Evolutionary conservation across 1,284 basidiomycete genomes (phyloP).

Genomic region (Tilletia walkeri): DNA sequence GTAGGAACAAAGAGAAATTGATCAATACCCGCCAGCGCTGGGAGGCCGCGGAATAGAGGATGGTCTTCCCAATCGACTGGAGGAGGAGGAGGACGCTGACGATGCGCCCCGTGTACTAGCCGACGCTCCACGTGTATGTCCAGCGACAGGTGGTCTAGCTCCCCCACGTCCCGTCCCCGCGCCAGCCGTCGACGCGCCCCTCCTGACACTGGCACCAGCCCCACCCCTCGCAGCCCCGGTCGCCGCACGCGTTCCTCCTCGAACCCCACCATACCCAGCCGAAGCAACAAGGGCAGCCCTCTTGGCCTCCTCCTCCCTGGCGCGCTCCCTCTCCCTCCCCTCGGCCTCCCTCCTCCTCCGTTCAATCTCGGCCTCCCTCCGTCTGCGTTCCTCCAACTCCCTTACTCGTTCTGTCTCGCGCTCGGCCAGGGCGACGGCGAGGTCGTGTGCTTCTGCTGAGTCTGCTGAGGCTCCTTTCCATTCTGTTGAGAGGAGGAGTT

Average conservation of each 20-base stretch:
- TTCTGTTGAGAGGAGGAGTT: slow-evolving; percentile 38
- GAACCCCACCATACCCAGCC: background rate
- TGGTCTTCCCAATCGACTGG: slow-evolving; percentile 7
- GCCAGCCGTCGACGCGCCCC: background rate
- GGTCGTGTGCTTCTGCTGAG: slow-evolving; percentile 29
- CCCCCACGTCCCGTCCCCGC: background rate
- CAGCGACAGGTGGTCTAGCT: slow-evolving; percentile 6
- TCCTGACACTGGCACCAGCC: background rate
- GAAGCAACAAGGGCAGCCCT: slow-evolving; percentile 5
- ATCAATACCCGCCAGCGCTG: background rate
- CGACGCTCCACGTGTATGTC: background rate
- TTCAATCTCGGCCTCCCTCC: slow-evolving; percentile 24
- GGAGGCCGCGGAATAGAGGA: slow-evolving; percentile 1
- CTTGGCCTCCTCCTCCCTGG: background rate
- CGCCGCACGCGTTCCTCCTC: background rate
- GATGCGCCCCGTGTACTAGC: background rate
- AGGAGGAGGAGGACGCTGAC: background rate
- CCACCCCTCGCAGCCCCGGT: background rate
- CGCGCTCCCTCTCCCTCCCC: background rate
- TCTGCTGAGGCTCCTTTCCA: slow-evolving; percentile 49
- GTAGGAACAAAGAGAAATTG: no score
- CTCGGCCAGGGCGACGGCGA: slow-evolving; percentile 31
- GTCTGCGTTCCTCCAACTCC: slow-evolving; percentile 30
- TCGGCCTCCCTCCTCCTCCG: slow-evolving; percentile 9
- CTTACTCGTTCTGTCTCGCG: slow-evolving; percentile 32